Conservation (phyloP, 1,139 yeast genomes). For the Pichia sp. region DNA sequence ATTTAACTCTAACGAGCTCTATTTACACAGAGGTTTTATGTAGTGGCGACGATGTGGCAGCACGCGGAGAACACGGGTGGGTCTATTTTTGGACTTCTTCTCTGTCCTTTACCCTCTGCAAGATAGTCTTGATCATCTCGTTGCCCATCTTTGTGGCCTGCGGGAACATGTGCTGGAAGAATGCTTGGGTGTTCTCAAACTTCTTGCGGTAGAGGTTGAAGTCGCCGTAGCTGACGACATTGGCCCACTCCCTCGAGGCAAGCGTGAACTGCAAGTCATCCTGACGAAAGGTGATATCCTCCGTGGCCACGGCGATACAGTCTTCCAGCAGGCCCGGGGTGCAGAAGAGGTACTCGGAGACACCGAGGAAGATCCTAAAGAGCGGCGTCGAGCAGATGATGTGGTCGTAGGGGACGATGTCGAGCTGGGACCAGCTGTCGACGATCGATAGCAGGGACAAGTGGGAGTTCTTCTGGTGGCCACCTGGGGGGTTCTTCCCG, state of each 20-base stretch:
- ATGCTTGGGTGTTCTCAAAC: slow-evolving; percentile 75
- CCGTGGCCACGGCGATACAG: slow-evolving; percentile 67
- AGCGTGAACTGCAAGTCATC: slow-evolving; percentile 85
- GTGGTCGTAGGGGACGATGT: slow-evolving; percentile 91
- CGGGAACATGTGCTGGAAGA: slow-evolving; percentile 79
- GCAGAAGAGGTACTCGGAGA: slow-evolving; percentile 85
- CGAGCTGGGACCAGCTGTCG: slow-evolving; percentile 85
- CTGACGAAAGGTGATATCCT: slow-evolving; percentile 65
- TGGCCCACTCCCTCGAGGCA: slow-evolving; percentile 84
- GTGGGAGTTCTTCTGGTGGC: slow-evolving; percentile 77
- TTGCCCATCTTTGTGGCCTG: slow-evolving; percentile 92
- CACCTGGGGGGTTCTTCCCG: slow-evolving; percentile 69
- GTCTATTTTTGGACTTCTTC: slow-evolving; percentile 10
- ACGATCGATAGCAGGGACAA: slow-evolving; percentile 83
- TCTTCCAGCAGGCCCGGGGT: slow-evolving; percentile 77
- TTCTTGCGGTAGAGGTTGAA: slow-evolving; percentile 66
- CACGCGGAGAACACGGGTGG: background rate
- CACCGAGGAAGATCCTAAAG: slow-evolving; percentile 89
- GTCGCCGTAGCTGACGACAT: slow-evolving; percentile 71
- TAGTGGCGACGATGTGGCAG: background rate
- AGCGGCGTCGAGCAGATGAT: slow-evolving; percentile 94
- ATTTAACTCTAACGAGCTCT: background rate
- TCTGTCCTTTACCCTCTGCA: slow-evolving; percentile 47
- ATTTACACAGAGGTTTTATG: background rate
- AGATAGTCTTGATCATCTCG: slow-evolving; percentile 89